These are phyloP conservation scores for Eutrema japonicum DNA, from an alignment of 345 rosid genomes.

Conservation along the genomic window DNA sequence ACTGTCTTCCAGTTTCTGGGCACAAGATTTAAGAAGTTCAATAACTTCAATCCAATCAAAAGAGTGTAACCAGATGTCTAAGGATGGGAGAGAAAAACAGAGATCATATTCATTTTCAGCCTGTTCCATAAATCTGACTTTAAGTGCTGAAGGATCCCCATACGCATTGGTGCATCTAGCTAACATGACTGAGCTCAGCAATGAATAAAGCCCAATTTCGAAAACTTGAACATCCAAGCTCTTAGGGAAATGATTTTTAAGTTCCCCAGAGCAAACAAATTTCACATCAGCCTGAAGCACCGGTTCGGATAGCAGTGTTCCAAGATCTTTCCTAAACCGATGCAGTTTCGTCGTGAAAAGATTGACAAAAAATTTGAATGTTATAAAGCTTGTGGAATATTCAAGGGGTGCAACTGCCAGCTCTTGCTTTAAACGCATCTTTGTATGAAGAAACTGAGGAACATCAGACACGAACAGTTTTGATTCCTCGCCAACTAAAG, in stretches of 20 bases:
- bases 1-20: constrained; percentile 48
- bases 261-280: constrained; percentile 59
- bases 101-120: constrained; percentile 49
- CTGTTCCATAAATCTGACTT: constrained; percentile 51
- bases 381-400: constrained; percentile 46
- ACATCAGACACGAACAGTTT: constrained; percentile 62
- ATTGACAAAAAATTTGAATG: constrained; percentile 58
- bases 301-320: constrained; percentile 47
- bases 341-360: constrained; percentile 52
- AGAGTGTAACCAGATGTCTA: constrained; percentile 72
- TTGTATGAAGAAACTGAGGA: constrained; percentile 56
- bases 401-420: constrained; percentile 43
- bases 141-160: constrained; percentile 55
- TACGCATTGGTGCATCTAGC: constrained; percentile 55
- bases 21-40: constrained; percentile 47
- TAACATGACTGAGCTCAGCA: constrained; percentile 55
- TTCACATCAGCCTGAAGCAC: constrained; percentile 65
- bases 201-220: constrained; percentile 56
- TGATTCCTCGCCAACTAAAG: constrained; percentile 59
- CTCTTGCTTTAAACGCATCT: constrained; percentile 49
- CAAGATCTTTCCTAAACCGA: constrained; percentile 47
- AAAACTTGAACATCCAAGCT: constrained; percentile 55
- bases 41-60: constrained; percentile 61
- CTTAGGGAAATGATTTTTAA: constrained; percentile 53
- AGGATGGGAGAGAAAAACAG: constrained; percentile 67